Conservation (phyloP, 169 alveolate species). For the Eimeria necatrix region DNA sequence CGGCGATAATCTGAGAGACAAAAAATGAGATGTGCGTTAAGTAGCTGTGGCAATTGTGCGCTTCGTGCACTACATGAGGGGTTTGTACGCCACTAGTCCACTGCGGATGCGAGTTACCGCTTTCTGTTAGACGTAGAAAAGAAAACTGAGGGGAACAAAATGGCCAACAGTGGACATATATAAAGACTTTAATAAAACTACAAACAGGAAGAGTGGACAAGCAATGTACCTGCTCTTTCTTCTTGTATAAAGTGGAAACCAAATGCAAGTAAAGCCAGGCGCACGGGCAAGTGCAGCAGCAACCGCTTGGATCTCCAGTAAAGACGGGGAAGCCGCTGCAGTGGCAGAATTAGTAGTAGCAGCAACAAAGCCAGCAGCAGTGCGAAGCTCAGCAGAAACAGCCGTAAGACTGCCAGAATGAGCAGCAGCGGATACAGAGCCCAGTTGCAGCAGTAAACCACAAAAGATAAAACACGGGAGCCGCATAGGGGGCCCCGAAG, state of each 20-base stretch:
- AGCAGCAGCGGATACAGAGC: background rate
- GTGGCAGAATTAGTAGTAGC: constrained; percentile 62
- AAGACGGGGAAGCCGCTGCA: constrained; percentile 50
- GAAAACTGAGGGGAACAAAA: background rate
- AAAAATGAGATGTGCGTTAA: too few species aligned
- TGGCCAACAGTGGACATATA: background rate
- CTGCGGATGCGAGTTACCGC: too few species aligned
- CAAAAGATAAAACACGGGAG: background rate
- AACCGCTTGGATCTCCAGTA: constrained; percentile 58
- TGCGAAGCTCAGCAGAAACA: constrained; percentile 41
- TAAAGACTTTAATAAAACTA: background rate
- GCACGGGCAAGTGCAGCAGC: constrained; percentile 57
- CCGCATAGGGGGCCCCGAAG: constrained; percentile 51
- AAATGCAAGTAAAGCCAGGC: constrained; percentile 61
- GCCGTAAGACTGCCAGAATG: constrained; percentile 56
- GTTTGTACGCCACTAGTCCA: too few species aligned
- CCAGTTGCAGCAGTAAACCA: background rate
- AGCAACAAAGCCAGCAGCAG: constrained; percentile 19
- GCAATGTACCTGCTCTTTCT: constrained; percentile 62
- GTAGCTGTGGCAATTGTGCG: too few species aligned
- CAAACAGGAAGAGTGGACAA: background rate
- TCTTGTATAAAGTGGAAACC: constrained; percentile 50
- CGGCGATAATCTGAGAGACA: constrained; percentile 77
- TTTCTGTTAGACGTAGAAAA: background rate
- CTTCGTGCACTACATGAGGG: too few species aligned